Percentiles rank a stretch among this genome's conserved stretches.
These are phyloP conservation scores for Wallacemonas sp. DNA, from an alignment of 208 protist genomes.

Conservation along the genomic window DNA sequence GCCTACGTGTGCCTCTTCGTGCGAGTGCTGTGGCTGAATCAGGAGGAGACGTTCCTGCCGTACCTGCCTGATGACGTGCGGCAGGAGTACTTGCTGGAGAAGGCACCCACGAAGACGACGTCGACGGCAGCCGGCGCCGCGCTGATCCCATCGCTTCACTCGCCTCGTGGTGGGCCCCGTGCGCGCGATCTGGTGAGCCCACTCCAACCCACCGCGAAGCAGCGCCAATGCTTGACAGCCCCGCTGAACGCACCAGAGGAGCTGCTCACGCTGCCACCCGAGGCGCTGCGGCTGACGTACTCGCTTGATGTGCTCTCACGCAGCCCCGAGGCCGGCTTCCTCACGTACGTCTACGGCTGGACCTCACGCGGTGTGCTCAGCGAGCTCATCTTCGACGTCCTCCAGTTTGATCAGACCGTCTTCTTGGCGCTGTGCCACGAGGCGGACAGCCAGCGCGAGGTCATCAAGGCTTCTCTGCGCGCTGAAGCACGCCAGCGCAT, in stretches of 20 bases:
- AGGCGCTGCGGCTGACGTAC: conserved; percentile 62
- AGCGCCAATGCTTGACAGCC: conserved; percentile 6
- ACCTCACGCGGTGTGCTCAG: conserved; percentile 41
- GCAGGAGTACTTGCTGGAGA: neutral
- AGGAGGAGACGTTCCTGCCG: conserved; percentile 24
- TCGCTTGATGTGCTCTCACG: conserved; percentile 54
- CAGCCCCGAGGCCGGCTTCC: conserved; percentile 43
- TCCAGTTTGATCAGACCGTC: conserved; percentile 44
- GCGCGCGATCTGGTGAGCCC: neutral
- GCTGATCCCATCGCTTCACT: neutral
- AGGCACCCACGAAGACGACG: neutral
- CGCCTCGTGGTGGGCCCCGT: neutral
- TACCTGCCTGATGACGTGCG: conserved; percentile 26
- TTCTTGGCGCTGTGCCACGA: conserved; percentile 56
- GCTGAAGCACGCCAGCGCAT: conserved; percentile 9
- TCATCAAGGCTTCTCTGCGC: conserved; percentile 1
- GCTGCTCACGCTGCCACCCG: conserved; percentile 24
- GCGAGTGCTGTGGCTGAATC: conserved; percentile 52
- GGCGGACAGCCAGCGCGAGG: conserved; percentile 33
- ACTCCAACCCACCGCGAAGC: neutral
- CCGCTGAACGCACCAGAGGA: conserved; percentile 7
- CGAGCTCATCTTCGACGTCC: conserved; percentile 56
- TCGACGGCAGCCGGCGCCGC: neutral
- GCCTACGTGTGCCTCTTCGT: conserved; percentile 58
- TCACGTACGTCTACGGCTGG: conserved; percentile 70